Base-by-base conservation (phyloP, 2,329 filamentous ascomycete species). In the Calonectria honghensis region DNA sequence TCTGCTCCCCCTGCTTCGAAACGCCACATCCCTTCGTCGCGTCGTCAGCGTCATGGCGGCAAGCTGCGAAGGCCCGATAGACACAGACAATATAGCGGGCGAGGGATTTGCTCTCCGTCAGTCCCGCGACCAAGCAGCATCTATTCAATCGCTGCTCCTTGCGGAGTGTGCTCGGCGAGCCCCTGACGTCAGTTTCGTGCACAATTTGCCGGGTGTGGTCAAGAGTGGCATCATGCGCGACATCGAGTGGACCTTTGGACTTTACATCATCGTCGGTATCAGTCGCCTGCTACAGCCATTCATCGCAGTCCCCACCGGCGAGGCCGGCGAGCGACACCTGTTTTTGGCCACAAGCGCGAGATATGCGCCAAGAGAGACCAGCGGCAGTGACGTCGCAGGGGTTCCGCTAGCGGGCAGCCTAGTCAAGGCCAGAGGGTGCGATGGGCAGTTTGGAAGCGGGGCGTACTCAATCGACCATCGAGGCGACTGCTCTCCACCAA, bases 171-270 rank as follows among this genome's bases (percentile, higher is more conserved):
- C 61, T 29, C 61, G 41, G 16, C 37, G 39, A 32, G 39, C 61
- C 2, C 61, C 61, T 2, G 29, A 14, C 39, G 61, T 65, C 27
- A 41, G 39, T 24, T 65, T 65, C 61, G 61, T 65, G 6, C 61
- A 65, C 61, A 65, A 65, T 6, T 18, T 48, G 29, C 61, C 61
- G 4, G 61, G 61, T 4, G 39, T 65, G 16, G 61, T 65, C 27
- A 48, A 65, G 41, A 65, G 61, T 39, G 61, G 61, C 39, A 65
- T 65, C 27, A 65, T 65, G 61, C 61, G 61, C 29, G 61, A 65
- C 39, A 65, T 65, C 11, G 61, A 65, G 41, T 45, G 39, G 41
- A 48, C 14, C 29, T 14, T 65, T 48, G 61, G 61, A 1, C 61
- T 65, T 32, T 65, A 45, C 61, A 65, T 65, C 16, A 48, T 65